Evolutionary conservation across 2,329 filamentous ascomycete genomes (phyloP).

Genomic region (Endothia cerciana): DNA sequence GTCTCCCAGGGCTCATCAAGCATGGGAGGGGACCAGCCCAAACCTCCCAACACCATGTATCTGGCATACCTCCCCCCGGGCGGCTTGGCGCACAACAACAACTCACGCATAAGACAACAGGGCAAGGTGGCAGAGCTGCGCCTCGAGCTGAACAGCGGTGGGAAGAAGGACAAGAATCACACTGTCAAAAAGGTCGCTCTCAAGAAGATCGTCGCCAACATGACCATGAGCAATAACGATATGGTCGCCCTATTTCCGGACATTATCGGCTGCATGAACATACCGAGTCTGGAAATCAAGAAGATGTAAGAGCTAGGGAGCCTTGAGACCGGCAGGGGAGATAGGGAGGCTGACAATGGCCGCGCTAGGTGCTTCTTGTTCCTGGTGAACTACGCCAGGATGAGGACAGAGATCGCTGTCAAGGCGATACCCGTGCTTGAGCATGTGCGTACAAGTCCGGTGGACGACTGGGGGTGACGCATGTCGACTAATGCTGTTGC

Average conservation of each 20-base stretch:
- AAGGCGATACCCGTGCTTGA: constrained; percentile 89
- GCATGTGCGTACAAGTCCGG: constrained; percentile 58
- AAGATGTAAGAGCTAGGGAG: constrained; percentile 75
- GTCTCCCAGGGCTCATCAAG: constrained; percentile 8
- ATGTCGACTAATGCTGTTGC: constrained; percentile 30
- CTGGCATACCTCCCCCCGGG: constrained; percentile 56
- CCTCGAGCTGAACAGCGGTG: constrained; percentile 87
- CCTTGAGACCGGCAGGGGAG: background rate
- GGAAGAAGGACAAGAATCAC: constrained; percentile 98
- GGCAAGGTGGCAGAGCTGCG: constrained; percentile 98
- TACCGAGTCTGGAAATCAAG: constrained; percentile 95
- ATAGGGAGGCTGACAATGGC: constrained; percentile 25
- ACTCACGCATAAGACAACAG: constrained; percentile 68
- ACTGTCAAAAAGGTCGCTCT: constrained; percentile 94
- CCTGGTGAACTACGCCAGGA: constrained; percentile 93
- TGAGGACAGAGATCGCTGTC: constrained; percentile 91
- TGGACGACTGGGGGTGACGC: background rate
- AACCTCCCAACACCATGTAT: constrained; percentile 49
- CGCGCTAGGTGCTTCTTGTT: constrained; percentile 88
- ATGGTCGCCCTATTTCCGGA: constrained; percentile 98
- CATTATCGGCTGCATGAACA: constrained; percentile 92
- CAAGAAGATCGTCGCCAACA: constrained; percentile 99
- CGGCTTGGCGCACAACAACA: constrained; percentile 37
- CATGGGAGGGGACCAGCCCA: constrained; percentile 5
- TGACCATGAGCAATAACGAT: constrained; percentile 99